phyloP scores from a whole-genome alignment of 805 yeast species.

The Ogataea paraovalis region DNA sequence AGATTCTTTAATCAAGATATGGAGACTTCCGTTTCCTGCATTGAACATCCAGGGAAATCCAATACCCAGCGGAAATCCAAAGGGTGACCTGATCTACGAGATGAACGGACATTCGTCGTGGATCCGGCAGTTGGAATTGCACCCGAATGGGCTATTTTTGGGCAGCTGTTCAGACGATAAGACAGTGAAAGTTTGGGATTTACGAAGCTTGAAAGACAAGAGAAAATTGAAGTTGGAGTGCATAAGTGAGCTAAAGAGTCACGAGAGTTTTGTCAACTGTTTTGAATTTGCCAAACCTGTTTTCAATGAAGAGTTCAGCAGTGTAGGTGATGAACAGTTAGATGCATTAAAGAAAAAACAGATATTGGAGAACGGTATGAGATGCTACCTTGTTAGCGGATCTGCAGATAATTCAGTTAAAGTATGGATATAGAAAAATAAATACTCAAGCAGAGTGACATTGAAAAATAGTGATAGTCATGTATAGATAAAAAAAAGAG shows the following conservation, averaged over 20 bases:
- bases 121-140: conserved; percentile 68
- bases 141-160: conserved; percentile 71
- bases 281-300: conserved; percentile 51
- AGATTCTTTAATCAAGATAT: conserved; percentile 67
- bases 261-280: conserved; percentile 73
- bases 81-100: conserved; percentile 55
- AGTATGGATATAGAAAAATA: conserved; percentile 41
- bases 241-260: conserved; percentile 43
- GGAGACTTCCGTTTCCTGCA: conserved; percentile 72
- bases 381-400: conserved; percentile 64
- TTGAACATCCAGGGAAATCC: conserved; percentile 39
- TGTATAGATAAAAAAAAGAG: not conserved
- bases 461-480: not conserved
- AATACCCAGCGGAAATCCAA: conserved; percentile 51
- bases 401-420: conserved; percentile 53
- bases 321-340: conserved; percentile 20
- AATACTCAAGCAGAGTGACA: not conserved
- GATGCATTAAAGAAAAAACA: conserved; percentile 26
- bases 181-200: conserved; percentile 74
- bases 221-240: conserved; percentile 31
- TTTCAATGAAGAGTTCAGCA: conserved; percentile 10
- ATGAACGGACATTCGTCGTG: conserved; percentile 80
- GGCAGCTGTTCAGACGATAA: conserved; percentile 79
- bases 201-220: conserved; percentile 27
- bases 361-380: conserved; percentile 42